Evolutionary conservation across 164 flowering plant genomes (phyloP), one percentile per base, ranked within the genome.

Genomic region (Brasenia schreberi): DNA sequence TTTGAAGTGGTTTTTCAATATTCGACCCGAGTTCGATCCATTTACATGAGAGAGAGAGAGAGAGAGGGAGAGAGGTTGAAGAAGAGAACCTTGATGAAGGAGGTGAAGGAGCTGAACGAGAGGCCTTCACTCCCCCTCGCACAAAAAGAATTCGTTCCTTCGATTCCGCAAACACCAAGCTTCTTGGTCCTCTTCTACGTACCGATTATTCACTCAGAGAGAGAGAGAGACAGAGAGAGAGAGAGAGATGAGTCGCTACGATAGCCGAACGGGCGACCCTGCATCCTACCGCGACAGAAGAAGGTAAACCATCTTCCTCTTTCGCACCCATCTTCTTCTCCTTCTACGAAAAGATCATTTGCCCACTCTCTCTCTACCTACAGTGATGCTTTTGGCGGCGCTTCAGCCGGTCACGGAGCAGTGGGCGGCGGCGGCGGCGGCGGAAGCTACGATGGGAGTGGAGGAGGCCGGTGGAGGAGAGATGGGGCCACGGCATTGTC

Each of bases 271-370:
- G 67, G 81, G 80, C 75, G 98, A 93, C 84, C 89, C 97, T 62
- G 69, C 72, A 63, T 93, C 97, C 7, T 93, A 93, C 79, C 97
- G 97, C 19, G 97, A 90, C 78, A 89, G 98, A 45, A 80, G 81
- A 77, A 86, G 88, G 98, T 89, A 53, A 74, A 70, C 49, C 59
- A n/a, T 63, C 45, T 66, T 64, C 9, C 56, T 42, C 67, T 43
- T 18, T 14, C 42, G 62, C 43, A 12, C 27, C 2, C 16, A 5
- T 62, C 66, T 62, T 18, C 53, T 18, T 27, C 19, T 43, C 18
- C 43, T 61, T 16, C 44, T 59, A 63, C 33, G 18, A 5, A 17
- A 63, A 19, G 10, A 33, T n/a, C 14, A 16, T 39, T 23, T 7
- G 6, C 17, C 11, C 5, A 16, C 5, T 0, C 12, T 49, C 19